Conservation (phyloP, 768 basidiomycete genomes). For the Collybiopsis confluens region DNA sequence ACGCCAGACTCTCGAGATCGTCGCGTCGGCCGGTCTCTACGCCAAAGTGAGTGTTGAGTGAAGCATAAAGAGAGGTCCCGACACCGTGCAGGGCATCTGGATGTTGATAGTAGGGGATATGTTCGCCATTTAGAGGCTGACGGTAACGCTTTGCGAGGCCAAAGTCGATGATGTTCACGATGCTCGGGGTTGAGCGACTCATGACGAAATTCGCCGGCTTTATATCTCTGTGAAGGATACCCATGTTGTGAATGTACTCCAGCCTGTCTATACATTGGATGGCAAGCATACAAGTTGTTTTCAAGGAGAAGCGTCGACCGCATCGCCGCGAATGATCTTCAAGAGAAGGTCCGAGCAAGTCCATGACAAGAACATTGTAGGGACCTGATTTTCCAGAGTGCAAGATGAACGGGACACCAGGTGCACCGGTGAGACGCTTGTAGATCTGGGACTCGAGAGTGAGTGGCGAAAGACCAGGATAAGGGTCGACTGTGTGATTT, state of each 20-base stretch:
- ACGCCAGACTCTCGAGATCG: constrained; percentile 75
- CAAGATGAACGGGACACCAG: constrained; percentile 88
- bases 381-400: constrained; percentile 89
- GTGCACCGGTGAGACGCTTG: constrained; percentile 85
- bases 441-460: constrained; percentile 90
- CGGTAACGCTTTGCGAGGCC: constrained; percentile 79
- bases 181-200: constrained; percentile 57
- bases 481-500: constrained; percentile 15
- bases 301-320: constrained; percentile 89
- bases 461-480: constrained; percentile 28
- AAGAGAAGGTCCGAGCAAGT: constrained; percentile 87
- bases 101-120: constrained; percentile 71
- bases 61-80: constrained; percentile 73
- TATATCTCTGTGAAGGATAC: constrained; percentile 94
- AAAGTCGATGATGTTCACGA: constrained; percentile 90
- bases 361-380: constrained; percentile 98
- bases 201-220: constrained; percentile 99
- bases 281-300: constrained; percentile 89
- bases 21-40: constrained; percentile 73
- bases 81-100: constrained; percentile 62
- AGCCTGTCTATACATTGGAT: constrained; percentile 94
- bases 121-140: constrained; percentile 57
- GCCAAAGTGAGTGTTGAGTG: constrained; percentile 72
- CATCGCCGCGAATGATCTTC: constrained; percentile 87
- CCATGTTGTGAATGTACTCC: constrained; percentile 94